Evolutionary conservation across 805 yeast genomes (phyloP).

Genomic region (Torulaspora maleeae): DNA sequence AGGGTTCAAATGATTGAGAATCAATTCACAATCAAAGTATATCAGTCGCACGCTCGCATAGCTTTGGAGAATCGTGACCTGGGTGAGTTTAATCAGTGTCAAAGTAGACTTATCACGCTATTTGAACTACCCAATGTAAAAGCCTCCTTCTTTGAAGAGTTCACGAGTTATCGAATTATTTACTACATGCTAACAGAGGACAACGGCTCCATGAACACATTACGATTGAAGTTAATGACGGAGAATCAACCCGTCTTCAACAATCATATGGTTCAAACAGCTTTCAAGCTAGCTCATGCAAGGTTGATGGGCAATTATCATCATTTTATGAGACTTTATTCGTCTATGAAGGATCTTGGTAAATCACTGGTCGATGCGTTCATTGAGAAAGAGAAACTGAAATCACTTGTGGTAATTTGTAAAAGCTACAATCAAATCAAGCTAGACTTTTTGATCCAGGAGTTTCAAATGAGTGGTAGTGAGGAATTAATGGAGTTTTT

Average conservation of each 20-base stretch:
- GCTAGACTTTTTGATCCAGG: constrained; percentile 36
- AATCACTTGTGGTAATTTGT: constrained; percentile 51
- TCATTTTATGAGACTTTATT: constrained; percentile 44
- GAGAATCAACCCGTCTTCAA: constrained; percentile 15
- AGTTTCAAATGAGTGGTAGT: constrained; percentile 40
- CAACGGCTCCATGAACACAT: constrained; percentile 30
- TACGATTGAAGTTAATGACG: constrained; percentile 21
- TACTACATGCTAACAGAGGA: constrained; percentile 74
- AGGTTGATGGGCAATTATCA: constrained; percentile 47
- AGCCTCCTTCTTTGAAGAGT: constrained; percentile 51
- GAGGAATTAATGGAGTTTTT: constrained; percentile 44
- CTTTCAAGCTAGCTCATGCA: constrained; percentile 33
- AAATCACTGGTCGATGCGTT: constrained; percentile 49
- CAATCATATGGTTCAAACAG: constrained; percentile 23
- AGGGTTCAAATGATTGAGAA: constrained; percentile 85
- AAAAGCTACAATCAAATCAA: constrained; percentile 50
- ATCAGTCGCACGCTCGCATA: constrained; percentile 82
- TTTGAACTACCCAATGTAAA: constrained; percentile 44
- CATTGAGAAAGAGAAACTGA: constrained; percentile 52
- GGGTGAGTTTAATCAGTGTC: constrained; percentile 95
- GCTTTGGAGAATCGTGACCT: constrained; percentile 79
- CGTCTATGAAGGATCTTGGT: constrained; percentile 40
- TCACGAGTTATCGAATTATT: constrained; percentile 64
- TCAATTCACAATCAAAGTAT: constrained; percentile 70
- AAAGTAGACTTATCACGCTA: constrained; percentile 65